These are phyloP conservation scores for Agroathelia rolfsii DNA, from an alignment of 1,284 basidiomycete genomes.

Conservation along the genomic window DNA sequence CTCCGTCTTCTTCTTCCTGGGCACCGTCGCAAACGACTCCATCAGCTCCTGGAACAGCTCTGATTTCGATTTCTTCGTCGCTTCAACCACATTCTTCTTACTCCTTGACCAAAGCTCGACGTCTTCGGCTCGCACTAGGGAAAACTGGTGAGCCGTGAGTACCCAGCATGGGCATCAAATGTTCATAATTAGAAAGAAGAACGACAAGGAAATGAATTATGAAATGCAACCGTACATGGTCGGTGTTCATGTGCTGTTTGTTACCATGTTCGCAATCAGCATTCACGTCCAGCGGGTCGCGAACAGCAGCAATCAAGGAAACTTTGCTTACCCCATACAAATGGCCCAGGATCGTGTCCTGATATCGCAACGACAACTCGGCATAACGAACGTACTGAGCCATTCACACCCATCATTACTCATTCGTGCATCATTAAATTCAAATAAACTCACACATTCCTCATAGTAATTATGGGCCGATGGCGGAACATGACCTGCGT, in stretches of 20 bases:
- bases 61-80: slow-evolving; percentile 14
- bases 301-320: slow-evolving; percentile 3
- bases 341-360: slow-evolving; percentile 87
- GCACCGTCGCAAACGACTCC: slow-evolving; percentile 47
- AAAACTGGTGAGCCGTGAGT: too few species aligned
- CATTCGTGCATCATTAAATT: slow-evolving; percentile 7
- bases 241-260: slow-evolving; percentile 64
- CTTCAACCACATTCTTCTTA: slow-evolving; percentile 7
- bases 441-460: slow-evolving; percentile 57
- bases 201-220: slow-evolving; percentile 5
- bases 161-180: slow-evolving; percentile 9
- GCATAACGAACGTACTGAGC: slow-evolving; percentile 71
- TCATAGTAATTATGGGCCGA: slow-evolving; percentile 76
- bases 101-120: slow-evolving; percentile 27
- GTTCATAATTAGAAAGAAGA: slow-evolving; percentile 4
- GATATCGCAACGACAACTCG: slow-evolving; percentile 74
- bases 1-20: slow-evolving; percentile 43
- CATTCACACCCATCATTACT: slow-evolving; percentile 8
- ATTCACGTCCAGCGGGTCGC: slow-evolving; percentile 1
- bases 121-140: slow-evolving; percentile 49
- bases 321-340: slow-evolving; percentile 63
- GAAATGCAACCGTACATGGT: slow-evolving; percentile 43
- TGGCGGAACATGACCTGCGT: slow-evolving; percentile 67
- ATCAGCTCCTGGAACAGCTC: slow-evolving; percentile 41
- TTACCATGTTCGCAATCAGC: slow-evolving; percentile 8